Base-by-base conservation (phyloP, 345 rosid genomes). In the Erucastrum elatum region DNA sequence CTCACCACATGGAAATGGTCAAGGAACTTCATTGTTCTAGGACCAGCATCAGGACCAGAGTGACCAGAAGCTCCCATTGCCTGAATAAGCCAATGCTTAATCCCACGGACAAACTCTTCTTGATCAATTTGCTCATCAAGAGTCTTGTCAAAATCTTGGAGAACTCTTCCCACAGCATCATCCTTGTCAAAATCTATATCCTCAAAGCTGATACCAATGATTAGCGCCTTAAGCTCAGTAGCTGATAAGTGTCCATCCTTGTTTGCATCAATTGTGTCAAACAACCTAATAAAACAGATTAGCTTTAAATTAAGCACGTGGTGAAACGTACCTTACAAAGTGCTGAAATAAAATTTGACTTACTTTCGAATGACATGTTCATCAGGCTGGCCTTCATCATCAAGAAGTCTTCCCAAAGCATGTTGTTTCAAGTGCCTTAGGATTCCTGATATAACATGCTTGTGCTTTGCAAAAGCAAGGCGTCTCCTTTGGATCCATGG, bases 401-500 rank as follows among this genome's bases (percentile, higher is more conserved):
- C 74, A 62, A 82, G 77, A 74, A 93, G 90, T 82, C 75, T 91
- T 79, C 98, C 99, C 16, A 90, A 61, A 73, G 94, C 84, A 73
- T 39, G 95, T 82, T 39, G 81, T 75, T 81, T 89, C 70, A 95
- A 72, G 74, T 93, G 96, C 75, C 64, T 82, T 63, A 95, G 77
- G 64, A 95, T 85, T 84, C 88, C 90, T 61, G 97, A 88, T 12
- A 95, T 84, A 37, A 89, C 88, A 72, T 79, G 93, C 87, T 88
- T 91, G 82, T 86, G 94, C 88, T 87, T 88, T 10, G 84, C 90
- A 66, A 81, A 95, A 80, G 90, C 94, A 78, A 95, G 77, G 44
- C 90, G 87, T 51, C 97, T 88, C 80, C 82, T 83, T 81, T 91
- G 99, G 60, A 95, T 87, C 97, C 91, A 88, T 11, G 99, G 99